A percentile compares a stretch with the other conserved stretches of the same genome.
Conservation (phyloP, 2,329 filamentous ascomycete genomes). For the Didymosphaeria variabile region DNA sequence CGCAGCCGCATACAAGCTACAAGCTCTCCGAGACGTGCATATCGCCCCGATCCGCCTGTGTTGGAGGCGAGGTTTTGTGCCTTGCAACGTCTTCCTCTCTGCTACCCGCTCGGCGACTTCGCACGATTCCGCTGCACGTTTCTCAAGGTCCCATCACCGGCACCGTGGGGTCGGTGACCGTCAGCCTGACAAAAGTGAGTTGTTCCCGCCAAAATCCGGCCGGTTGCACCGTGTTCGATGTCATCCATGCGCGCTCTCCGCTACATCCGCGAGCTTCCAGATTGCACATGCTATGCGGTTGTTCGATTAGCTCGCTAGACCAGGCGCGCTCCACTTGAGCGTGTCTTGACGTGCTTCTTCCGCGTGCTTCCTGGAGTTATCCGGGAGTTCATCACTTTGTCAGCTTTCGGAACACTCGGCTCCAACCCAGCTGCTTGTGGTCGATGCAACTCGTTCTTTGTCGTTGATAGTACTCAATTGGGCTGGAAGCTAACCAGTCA, state of each 20-base stretch:
- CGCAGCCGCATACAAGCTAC: slow-evolving; percentile 1
- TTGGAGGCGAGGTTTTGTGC: slow-evolving; percentile 8
- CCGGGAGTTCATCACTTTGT: slow-evolving; percentile 32
- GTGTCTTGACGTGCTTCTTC: slow-evolving; percentile 31
- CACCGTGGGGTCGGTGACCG: slow-evolving; percentile 15
- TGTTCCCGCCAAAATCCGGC: slow-evolving; percentile 33
- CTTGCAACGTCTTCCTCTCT: background rate
- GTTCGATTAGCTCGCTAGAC: slow-evolving; percentile 14
- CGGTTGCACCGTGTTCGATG: slow-evolving; percentile 19
- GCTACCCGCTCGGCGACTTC: slow-evolving; percentile 5
- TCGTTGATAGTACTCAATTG: slow-evolving; percentile 22
- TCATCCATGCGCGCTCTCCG: slow-evolving; percentile 33
- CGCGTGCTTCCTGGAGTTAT: slow-evolving; percentile 32
- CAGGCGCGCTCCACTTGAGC: slow-evolving; percentile 10
- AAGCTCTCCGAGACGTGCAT: slow-evolving; percentile 15
- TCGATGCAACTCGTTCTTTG: slow-evolving; percentile 16
- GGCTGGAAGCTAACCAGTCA: slow-evolving; percentile 38
- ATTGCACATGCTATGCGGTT: slow-evolving; percentile 12
- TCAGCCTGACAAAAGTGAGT: slow-evolving; percentile 29
- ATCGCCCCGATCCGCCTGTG: slow-evolving; percentile 2
- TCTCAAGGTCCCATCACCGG: slow-evolving; percentile 4
- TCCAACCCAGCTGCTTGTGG: slow-evolving; percentile 14
- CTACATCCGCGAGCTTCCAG: slow-evolving; percentile 26
- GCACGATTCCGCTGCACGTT: background rate
- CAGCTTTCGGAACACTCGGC: slow-evolving; percentile 40